Conservation (phyloP, 2,329 filamentous ascomycete genomes). For the Pyricularia pennisetigena region DNA sequence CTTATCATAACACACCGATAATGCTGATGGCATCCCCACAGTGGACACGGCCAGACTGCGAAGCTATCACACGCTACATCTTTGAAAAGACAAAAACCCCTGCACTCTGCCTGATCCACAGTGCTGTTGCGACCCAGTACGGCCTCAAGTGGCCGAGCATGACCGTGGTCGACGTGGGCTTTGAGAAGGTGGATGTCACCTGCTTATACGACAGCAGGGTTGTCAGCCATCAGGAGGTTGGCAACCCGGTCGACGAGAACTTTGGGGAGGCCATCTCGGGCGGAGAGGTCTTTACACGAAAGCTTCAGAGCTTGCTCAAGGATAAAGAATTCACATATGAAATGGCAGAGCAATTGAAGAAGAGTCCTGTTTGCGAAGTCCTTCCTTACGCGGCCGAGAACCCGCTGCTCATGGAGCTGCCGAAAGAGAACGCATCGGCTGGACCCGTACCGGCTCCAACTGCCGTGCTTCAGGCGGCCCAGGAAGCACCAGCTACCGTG, state of each 20-base stretch:
- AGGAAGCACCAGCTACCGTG: conserved; percentile 22
- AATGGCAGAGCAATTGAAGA: conserved; percentile 63
- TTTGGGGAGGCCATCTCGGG: conserved; percentile 50
- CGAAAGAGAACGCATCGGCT: conserved; percentile 22
- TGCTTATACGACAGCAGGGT: conserved; percentile 77
- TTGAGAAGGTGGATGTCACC: conserved; percentile 85
- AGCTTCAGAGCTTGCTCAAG: conserved; percentile 57
- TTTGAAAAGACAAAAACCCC: conserved; percentile 97
- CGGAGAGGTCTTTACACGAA: conserved; percentile 76
- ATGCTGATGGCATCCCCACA: conserved; percentile 81
- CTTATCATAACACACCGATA: conserved; percentile 93
- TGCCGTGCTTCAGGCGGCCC: conserved; percentile 20
- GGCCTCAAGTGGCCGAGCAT: conserved; percentile 66
- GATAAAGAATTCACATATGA: conserved; percentile 49
- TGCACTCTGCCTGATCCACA: conserved; percentile 82
- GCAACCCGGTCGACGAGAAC: conserved; percentile 38
- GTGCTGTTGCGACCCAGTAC: conserved; percentile 79
- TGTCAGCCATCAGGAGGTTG: conserved; percentile 55
- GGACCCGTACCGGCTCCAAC: conserved; percentile 18
- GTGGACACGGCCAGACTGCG: conserved; percentile 83
- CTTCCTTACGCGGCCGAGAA: conserved; percentile 42
- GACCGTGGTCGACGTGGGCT: conserved; percentile 85
- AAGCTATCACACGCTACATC: conserved; percentile 83
- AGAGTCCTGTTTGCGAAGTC: conserved; percentile 56
- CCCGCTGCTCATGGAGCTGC: conserved; percentile 37